Base-by-base conservation (phyloP, 768 basidiomycete species). In the Hygrophorus pudorinus region DNA sequence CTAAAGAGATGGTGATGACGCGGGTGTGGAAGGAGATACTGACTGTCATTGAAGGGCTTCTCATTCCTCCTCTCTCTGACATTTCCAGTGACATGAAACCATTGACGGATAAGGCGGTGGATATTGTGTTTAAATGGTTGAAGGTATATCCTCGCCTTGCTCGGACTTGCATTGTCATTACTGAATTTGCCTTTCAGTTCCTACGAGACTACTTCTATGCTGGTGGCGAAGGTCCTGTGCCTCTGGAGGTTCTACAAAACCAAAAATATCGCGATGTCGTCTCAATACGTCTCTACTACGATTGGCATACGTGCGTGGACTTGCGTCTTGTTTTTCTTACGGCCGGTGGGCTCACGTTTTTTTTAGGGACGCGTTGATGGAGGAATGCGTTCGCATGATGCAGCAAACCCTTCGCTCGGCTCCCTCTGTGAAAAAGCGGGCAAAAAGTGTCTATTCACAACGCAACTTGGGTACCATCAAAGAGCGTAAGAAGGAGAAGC, bases 101-200 rank as follows among this genome's bases (percentile, higher is more conserved):
- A 1, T 60, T 99, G 57, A 81, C 74, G 20, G 96, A 98, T 56
- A 93, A 94, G 64, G 96, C 97, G 65, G 86, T 98, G 30, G 96
- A 98, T 59, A 84, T 97, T 47, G 94, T 93, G n/a, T 90, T 97
- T 68, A 94, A 92, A 60, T 97, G 96, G 90, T 61, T 98, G 43
- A 93, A 92, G 79, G 92, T 87, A 45, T 13, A 49, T 30, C 12
- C 5, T 4, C 31, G n/a, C 28, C 5, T 31, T 10, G 17, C 39
- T 27, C 24, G 4, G n/a, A 11, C 7, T 34, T 20, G 31, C 36
- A 21, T 46, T 13, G 24, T 5, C 20, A 10, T 16, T 5, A 13
- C 41, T 56, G 14, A 48, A 40, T 30, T 5, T 36, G 13, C 14
- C 36, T 24, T 50, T 5, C 48, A 94, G 89, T 97, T 97, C 70